Evolutionary conservation across 257 asterid species (phyloP).

Genomic region (Penstemon eatonii): DNA sequence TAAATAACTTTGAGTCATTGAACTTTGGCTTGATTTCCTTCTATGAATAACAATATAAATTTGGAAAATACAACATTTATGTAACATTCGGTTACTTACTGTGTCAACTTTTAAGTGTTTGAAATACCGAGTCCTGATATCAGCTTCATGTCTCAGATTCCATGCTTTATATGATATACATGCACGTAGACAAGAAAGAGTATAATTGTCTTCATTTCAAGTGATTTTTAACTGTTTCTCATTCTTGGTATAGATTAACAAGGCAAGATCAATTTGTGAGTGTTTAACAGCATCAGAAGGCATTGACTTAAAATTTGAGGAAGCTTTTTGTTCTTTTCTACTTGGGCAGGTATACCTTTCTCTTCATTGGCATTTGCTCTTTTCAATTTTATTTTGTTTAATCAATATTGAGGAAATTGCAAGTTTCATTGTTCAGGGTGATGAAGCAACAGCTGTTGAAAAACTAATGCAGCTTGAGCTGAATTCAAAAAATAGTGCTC

Average conservation of each 20-base stretch:
- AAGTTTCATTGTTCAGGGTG: conserved; percentile 56
- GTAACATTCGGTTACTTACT: background rate
- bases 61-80: conserved; percentile 9
- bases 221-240: conserved; percentile 24
- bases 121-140: conserved; percentile 15
- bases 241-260: conserved; percentile 61
- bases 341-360: conserved; percentile 78
- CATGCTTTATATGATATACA: conserved; percentile 14
- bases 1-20: conserved; percentile 1
- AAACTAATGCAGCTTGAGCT: conserved; percentile 68
- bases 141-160: conserved; percentile 7
- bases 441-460: conserved; percentile 77
- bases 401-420: conserved; percentile 23
- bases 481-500: conserved; percentile 51
- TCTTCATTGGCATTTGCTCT: conserved; percentile 26
- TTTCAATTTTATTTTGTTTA: background rate
- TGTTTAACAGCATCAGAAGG: conserved; percentile 89
- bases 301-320: conserved; percentile 88
- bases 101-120: conserved; percentile 21
- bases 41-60: conserved; percentile 8
- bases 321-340: conserved; percentile 86
- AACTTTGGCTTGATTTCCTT: background rate
- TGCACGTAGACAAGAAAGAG: conserved; percentile 2
- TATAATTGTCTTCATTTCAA: conserved; percentile 11
- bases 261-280: conserved; percentile 78